Base-by-base conservation (phyloP, 1,139 yeast species). In the Pichia sp. region DNA sequence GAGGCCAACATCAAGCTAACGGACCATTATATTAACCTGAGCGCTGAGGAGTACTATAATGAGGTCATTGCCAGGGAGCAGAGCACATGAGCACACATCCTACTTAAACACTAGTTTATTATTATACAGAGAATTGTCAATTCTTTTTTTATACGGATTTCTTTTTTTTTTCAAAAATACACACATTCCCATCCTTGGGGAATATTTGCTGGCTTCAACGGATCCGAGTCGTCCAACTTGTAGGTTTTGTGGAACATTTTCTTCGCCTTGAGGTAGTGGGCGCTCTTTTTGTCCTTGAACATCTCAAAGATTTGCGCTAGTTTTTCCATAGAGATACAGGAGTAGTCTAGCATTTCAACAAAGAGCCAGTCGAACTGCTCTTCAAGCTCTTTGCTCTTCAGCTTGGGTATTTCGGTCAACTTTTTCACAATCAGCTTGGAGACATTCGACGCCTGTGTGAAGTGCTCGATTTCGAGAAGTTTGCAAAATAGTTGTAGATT, bases 401-500 rank as follows among this genome's bases (percentile, higher is more conserved):
- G 31, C 32, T 52, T 49, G 2, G 32, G 10, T 1, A 56, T 52
- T 16, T 56, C 57, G 3, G 36, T 30, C 19, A 56, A 15, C 40
- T 56, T 56, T 11, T 32, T 44, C 3, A 52, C n/a, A 4, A 56
- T 45, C 23, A 56, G 11, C 19, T 54, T 51, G 31, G 54, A 49
- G 6, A 54, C 52, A 47, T 49, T 54, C 6, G 57, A 54, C 8
- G 55, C 45, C 30, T 45, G 30, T 10, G 42, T 54, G n/a, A 65
- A 43, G 26, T 73, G 64, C 59, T 77, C 81, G 36, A 77, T 55
- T 51, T 69, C 70, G 10, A 77, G 50, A 32, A 78, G 61, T 61
- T 75, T 78, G 41, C 59, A 67, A 73, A 64, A 75, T 15, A 72
- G 61, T 13, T 72, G 70, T 3, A 72, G 52, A 2, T 76, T 72